phyloP scores from a whole-genome alignment of 768 basidiomycete genomes.

The Hygrophoropsis aurantiaca region DNA sequence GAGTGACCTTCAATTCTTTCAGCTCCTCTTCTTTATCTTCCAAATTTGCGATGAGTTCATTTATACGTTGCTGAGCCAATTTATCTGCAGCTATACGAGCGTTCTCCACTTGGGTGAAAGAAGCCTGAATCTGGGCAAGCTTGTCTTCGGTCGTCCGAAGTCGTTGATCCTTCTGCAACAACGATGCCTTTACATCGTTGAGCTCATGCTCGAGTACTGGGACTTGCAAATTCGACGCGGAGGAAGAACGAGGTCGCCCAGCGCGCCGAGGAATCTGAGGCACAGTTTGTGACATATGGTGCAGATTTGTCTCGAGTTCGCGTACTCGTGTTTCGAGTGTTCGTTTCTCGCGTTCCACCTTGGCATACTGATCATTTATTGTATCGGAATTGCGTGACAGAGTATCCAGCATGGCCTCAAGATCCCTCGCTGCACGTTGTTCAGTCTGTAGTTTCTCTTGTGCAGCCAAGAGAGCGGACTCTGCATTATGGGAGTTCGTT shows the following conservation, averaged over 20 bases:
- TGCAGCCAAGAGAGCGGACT: conserved; percentile 45
- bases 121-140: conserved; percentile 46
- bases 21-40: conserved; percentile 65
- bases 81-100: conserved; percentile 57
- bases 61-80: conserved; percentile 41
- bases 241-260: conserved; percentile 57
- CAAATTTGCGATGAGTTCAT: conserved; percentile 41
- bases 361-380: conserved; percentile 39
- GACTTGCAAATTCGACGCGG: conserved; percentile 50
- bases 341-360: conserved; percentile 57
- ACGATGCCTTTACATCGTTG: conserved; percentile 41
- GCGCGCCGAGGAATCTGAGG: conserved; percentile 33
- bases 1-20: conserved; percentile 35
- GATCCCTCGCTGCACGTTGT: conserved; percentile 49
- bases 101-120: conserved; percentile 55
- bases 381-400: conserved; percentile 54
- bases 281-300: conserved; percentile 34
- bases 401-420: conserved; percentile 56
- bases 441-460: conserved; percentile 52
- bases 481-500: conserved; percentile 50
- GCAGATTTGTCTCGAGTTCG: conserved; percentile 50
- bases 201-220: conserved; percentile 58
- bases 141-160: conserved; percentile 46
- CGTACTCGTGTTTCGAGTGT: conserved; percentile 56
- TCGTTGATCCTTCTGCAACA: conserved; percentile 45